Evolutionary conservation across 306 rosid species (phyloP).

Genomic region (Quercus suber): DNA sequence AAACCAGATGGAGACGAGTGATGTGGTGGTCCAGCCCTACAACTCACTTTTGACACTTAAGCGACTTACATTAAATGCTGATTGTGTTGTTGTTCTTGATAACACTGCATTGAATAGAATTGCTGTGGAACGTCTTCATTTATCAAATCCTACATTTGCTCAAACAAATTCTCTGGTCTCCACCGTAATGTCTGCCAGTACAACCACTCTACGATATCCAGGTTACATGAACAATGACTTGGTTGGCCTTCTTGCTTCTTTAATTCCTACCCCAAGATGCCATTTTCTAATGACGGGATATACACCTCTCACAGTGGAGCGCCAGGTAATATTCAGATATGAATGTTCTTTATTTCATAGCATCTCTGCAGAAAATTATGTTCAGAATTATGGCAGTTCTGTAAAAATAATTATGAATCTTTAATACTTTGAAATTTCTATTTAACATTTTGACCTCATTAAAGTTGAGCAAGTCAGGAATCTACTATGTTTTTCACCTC

Average conservation of each 20-base stretch:
- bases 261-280: constrained; percentile 97
- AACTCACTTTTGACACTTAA: constrained; percentile 96
- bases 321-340: constrained; percentile 58
- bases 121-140: constrained; percentile 97
- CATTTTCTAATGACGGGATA: constrained; percentile 99
- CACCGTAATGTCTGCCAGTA: constrained; percentile 98
- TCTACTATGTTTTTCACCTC: not conserved
- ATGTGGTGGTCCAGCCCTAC: constrained; percentile 99
- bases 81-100: constrained; percentile 98
- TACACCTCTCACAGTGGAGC: constrained; percentile 96
- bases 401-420: not conserved
- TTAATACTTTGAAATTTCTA: not conserved
- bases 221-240: constrained; percentile 99
- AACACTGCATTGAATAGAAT: constrained; percentile 96
- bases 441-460: constrained; percentile 3
- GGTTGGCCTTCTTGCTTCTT: constrained; percentile 97
- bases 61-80: constrained; percentile 94
- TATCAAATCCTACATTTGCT: constrained; percentile 94
- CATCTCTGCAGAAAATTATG: not conserved
- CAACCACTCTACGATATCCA: constrained; percentile 95
- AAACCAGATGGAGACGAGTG: constrained; percentile 99
- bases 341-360: not conserved
- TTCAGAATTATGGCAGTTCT: not conserved
- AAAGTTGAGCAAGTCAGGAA: constrained; percentile 12
- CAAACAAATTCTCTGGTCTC: constrained; percentile 97